Evolutionary conservation across 2,329 filamentous ascomycete genomes (phyloP), one percentile per base, ranked within the genome.

Genomic region (Exophiala alcalophila): DNA sequence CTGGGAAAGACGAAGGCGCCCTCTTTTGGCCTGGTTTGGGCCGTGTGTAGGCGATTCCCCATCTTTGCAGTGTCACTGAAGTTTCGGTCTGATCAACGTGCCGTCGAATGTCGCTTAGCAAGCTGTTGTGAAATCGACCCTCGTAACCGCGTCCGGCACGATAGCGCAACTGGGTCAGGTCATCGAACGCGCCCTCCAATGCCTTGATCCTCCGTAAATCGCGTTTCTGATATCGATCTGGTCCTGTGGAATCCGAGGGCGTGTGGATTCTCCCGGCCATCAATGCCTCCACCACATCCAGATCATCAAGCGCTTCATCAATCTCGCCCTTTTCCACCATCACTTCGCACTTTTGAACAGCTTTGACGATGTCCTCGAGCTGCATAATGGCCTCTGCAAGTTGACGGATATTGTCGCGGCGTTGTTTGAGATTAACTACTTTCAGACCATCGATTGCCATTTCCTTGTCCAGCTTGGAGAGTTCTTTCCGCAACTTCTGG

Each of bases 141-240:
- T 97, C 90, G 59, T 90, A 97, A 0, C 83, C 86, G 63, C 84
- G 89, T 15, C 92, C 92, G 44, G 96, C 87, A 2, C 87, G 82
- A 52, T 81, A 78, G 44, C 88, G 81, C 33, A 98, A 68, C 23
- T 82, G 78, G 32, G 80, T 74, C 27, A 98, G 74, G 49, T 94
- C 90, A 29, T 81, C 76, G 40, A 82, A 81, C 10, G 95, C 80
- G 0, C 88, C 84, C 59, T 90, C 83, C 11, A 97, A 71, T 6
- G 89, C 90, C 37, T 81, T 83, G 20, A 94, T 78, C 4, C 78
- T 77, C 53, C 87, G 77, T 21, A 97, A 67, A 65, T 96, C 87
- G 25, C 66, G 69, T 36, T 59, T 66, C 39, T 26, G 53, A 47
- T 47, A 67, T 54, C 38, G 60, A 23, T 5, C 12, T 10, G 26